These are phyloP conservation scores for Colletotrichum filicis DNA, from an alignment of 2,329 filamentous ascomycete species.

Conservation along the genomic window DNA sequence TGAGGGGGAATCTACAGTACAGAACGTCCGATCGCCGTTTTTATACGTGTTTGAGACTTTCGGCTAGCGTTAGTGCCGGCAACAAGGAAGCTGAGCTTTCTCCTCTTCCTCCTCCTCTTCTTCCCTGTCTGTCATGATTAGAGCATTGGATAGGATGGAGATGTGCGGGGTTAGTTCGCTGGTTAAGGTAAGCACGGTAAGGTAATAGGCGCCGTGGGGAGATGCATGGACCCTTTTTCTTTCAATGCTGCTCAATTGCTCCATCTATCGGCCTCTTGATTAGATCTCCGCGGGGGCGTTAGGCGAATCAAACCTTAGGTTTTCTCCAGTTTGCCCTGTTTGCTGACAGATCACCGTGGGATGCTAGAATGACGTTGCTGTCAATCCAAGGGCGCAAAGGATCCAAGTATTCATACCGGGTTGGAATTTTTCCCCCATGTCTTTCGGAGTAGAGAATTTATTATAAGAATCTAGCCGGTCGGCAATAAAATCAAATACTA, in stretches of 20 bases:
- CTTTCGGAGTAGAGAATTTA: too few species aligned
- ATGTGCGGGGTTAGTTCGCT: not conserved
- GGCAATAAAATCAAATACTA: too few species aligned
- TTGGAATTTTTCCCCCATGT: too few species aligned
- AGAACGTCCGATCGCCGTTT: not conserved
- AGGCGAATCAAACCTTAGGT: too few species aligned
- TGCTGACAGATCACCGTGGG: not conserved
- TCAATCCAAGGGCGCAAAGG: not conserved
- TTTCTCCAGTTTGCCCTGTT: not conserved
- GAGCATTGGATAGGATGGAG: not conserved
- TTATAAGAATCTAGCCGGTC: too few species aligned
- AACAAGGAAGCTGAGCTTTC: not conserved
- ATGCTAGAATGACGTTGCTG: not conserved
- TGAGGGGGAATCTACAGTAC: not conserved
- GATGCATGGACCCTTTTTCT: not conserved
- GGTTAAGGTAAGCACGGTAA: not conserved
- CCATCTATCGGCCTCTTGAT: not conserved
- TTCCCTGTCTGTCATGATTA: not conserved
- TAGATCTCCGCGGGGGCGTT: not conserved
- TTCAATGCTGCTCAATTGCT: not conserved
- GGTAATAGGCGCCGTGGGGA: not conserved
- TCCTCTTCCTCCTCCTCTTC: not conserved
- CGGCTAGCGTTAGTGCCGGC: conserved; percentile 23
- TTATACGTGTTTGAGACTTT: conserved; percentile 25
- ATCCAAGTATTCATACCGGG: not conserved